Evolutionary conservation across 225 moss, liverwort and hornwort species (phyloP).

Genomic region (Anthoceros angustus): DNA sequence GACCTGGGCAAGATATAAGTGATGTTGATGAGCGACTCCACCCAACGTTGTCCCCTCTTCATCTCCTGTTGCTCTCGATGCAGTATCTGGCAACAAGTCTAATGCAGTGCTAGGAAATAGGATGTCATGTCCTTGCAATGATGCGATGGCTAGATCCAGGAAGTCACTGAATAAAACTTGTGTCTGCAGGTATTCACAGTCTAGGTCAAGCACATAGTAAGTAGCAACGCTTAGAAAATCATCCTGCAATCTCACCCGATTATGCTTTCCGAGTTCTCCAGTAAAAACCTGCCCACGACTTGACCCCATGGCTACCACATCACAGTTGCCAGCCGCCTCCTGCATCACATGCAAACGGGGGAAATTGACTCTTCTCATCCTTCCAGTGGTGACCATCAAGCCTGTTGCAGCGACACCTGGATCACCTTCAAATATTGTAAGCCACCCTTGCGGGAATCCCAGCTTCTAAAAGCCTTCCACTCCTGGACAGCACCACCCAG

Average conservation of each 20-base stretch:
- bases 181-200: too few species aligned
- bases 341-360: neutral
- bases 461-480: neutral
- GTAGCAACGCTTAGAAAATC: too few species aligned
- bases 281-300: too few species aligned
- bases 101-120: neutral
- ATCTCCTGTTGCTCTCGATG: slow-evolving; percentile 1
- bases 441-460: neutral
- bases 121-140: neutral
- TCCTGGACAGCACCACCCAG: neutral
- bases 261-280: too few species aligned
- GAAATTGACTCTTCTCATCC: neutral
- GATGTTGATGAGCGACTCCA: slow-evolving; percentile 17
- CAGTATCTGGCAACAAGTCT: neutral
- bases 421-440: neutral
- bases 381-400: neutral
- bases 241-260: too few species aligned
- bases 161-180: too few species aligned
- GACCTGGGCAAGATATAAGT: slow-evolving; percentile 60
- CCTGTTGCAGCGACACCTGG: neutral
- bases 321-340: too few species aligned
- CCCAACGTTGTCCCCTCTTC: slow-evolving; percentile 3
- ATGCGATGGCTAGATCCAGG: slow-evolving; percentile 28
- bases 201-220: too few species aligned
- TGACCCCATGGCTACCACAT: too few species aligned